Evolutionary conservation across 257 asterid species (phyloP), one percentile per base, ranked within the genome.

Genomic region (Primulina tabacum): DNA sequence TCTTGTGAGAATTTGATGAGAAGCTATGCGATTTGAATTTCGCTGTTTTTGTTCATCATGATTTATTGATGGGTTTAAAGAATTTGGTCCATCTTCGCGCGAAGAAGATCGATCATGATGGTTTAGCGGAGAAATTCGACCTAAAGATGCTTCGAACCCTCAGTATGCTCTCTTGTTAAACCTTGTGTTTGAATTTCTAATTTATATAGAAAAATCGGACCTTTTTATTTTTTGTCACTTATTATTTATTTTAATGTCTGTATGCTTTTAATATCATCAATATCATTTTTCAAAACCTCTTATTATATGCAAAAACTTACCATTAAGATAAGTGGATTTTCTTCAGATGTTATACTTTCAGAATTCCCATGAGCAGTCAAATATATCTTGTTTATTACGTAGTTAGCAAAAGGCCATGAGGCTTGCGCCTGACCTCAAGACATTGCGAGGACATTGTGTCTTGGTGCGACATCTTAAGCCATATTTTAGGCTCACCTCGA

Each of bases 61-160:
- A 92, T 78, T 63, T 88, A 60, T 62, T 92, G 73, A 78, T 78
- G 77, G 76, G 82, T 60, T 77, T 92, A 50, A 92, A 90, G 72
- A 70, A 47, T 43, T 29, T 92, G 90, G 84, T 79, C n/a, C 61
- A 62, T n/a, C 74, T 79, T 76, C 86, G 95, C 17, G 96, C 97
- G 14, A 64, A 82, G 75, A 71, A 72, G 71, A 84, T 90, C 47
- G 91, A 91, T 26, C 84, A 77, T 12, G 81, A 80, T 58, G 64
- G 67, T 69, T 52, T 92, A 65, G 86, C 88, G 2, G 72, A 74
- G 63, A 81, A 85, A 40, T 85, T 86, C 65, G 84, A 88, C 73
- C 79, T 90, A 82, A 78, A 68, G 80, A 79, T 75, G 79, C 89
- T 88, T 14, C 84, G 96, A 59, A 62, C 65, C 67, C 83, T 92